Evolutionary conservation across 345 rosid genomes (phyloP).

Genomic region (Syzygium oleosum): DNA sequence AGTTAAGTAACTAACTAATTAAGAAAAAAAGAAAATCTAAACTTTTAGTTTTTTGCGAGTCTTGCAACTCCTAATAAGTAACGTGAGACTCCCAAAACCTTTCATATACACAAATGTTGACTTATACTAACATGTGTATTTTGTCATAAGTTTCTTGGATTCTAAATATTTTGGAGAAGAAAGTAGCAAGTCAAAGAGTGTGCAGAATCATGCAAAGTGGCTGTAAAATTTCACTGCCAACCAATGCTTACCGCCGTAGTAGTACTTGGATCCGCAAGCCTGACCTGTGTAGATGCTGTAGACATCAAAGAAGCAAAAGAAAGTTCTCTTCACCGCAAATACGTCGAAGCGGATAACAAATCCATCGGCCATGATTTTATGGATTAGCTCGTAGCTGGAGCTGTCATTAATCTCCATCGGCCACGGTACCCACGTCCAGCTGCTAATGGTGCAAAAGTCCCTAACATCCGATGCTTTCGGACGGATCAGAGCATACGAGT

Average conservation of each 20-base stretch:
- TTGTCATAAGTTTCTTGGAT: neutral
- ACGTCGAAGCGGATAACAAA: neutral
- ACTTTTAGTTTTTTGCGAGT: neutral
- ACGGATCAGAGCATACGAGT: neutral
- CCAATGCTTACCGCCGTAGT: neutral
- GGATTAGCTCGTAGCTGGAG: neutral
- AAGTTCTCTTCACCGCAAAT: neutral
- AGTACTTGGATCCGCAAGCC: neutral
- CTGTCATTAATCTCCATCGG: neutral
- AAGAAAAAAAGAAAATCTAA: neutral
- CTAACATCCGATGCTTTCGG: neutral
- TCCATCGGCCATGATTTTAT: neutral
- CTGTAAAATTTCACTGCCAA: neutral
- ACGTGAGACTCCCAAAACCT: neutral
- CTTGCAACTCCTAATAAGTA: neutral
- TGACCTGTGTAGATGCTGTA: neutral
- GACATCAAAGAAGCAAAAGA: neutral
- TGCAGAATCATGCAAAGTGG: neutral
- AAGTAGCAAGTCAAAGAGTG: neutral
- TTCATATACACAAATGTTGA: neutral
- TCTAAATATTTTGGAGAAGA: neutral
- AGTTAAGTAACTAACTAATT: neutral
- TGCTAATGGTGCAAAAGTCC: neutral
- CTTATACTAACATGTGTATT: neutral
- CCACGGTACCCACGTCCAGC: neutral